Evolutionary conservation across 2,329 filamentous ascomycete genomes (phyloP).

Genomic region (Cercospora sp.): DNA sequence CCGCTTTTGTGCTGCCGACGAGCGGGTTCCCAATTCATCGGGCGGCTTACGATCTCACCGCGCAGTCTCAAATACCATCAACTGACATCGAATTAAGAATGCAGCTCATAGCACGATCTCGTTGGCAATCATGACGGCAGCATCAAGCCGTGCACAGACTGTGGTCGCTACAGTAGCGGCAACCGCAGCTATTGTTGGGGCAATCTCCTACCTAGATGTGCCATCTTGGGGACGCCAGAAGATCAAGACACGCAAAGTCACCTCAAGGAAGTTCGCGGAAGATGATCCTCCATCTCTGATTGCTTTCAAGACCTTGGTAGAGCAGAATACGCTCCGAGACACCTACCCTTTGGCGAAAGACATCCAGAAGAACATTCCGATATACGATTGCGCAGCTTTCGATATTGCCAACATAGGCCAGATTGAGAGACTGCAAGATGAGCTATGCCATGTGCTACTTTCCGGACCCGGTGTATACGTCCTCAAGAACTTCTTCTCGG

Average conservation of each 20-base stretch:
- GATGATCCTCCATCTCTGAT: slow-evolving; percentile 26
- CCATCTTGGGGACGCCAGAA: slow-evolving; percentile 25
- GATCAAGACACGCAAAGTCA: slow-evolving; percentile 26
- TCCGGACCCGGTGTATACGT: slow-evolving; percentile 63
- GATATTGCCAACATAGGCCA: slow-evolving; percentile 37
- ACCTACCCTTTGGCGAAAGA: slow-evolving; percentile 52
- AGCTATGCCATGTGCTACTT: slow-evolving; percentile 63
- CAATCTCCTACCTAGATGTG: slow-evolving; percentile 29
- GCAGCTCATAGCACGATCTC: neutral
- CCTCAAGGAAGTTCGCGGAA: slow-evolving; percentile 25
- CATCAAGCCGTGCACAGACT: slow-evolving; percentile 3
- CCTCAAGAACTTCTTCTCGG: slow-evolving; percentile 55
- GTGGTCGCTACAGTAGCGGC: slow-evolving; percentile 15
- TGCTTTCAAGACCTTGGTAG: slow-evolving; percentile 29
- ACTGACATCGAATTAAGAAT: neutral
- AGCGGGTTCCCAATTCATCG: neutral
- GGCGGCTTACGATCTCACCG: neutral
- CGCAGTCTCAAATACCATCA: neutral
- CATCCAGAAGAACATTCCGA: slow-evolving; percentile 55
- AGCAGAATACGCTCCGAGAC: slow-evolving; percentile 22
- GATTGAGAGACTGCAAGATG: slow-evolving; percentile 55
- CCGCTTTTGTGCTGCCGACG: neutral
- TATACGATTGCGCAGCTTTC: slow-evolving; percentile 53
- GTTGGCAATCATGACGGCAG: neutral
- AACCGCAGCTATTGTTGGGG: slow-evolving; percentile 1